Evolutionary conservation across 169 alveolate species (phyloP), one percentile per base, ranked within the genome.

Genomic region (Plasmodium vivax): DNA sequence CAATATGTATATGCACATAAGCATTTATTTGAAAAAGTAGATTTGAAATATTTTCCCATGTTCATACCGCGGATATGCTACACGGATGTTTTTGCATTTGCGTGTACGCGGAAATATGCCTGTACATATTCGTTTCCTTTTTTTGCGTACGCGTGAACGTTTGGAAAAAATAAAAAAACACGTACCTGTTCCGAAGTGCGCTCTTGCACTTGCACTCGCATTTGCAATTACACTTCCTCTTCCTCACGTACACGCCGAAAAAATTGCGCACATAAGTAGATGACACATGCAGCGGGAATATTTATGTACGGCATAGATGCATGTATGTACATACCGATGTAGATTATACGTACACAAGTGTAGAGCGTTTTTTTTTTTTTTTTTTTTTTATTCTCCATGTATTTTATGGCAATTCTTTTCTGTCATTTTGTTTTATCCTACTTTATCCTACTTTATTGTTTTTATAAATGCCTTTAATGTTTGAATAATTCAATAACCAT

Each of bases 331-430:
- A 51, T 80, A 38, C 16, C 27, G n/a, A 80, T 80, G 85, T 80
- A 80, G 85, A 80, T 80, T 43, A 43, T 80, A 30, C 71, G 38
- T 43, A 43, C 41, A 43, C 71, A 43, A 36, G 71, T 80, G 85
- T 47, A 34, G 19, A 82, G 45, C 77, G n/a, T 68, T 68, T 68
- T 68, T 27, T 68, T 9, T 23, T 27, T 68, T 68, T 68, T 68
- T 68, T 68, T 68, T 68, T 68, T 68, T 68, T 68, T 68, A 68
- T 68, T 68, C 77, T 68, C 36, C 77, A 68, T 23, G n/a, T n/a
- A 27, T 68, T 68, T 68, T 23, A 27, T 23, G 9, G 77, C 77
- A 23, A 68, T 68, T 68, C 32, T 68, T 68, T 68, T 68, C 77
- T 19, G 77, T 23, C 38, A 51, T 68, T 68, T 30, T 68, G 27